Percentiles rank a stretch among this genome's conserved stretches.
Conservation (phyloP, 2,329 filamentous ascomycete species). For the Exophiala alcalophila region DNA sequence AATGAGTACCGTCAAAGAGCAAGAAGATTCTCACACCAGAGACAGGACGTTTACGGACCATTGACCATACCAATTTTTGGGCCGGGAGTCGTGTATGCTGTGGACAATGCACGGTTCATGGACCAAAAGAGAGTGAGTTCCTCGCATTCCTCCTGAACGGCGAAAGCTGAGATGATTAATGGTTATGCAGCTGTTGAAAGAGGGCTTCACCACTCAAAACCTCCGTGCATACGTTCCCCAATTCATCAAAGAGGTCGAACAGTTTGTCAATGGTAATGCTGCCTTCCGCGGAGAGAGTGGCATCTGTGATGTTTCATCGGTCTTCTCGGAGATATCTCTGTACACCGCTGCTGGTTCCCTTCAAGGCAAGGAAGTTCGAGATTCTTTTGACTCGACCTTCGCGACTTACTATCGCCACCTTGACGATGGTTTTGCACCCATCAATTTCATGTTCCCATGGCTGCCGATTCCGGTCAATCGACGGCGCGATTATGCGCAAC, state of each 20-base stretch:
- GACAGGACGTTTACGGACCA: constrained; percentile 72
- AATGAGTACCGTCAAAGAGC: background rate
- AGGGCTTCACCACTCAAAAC: constrained; percentile 60
- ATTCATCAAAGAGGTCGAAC: constrained; percentile 70
- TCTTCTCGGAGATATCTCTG: constrained; percentile 82
- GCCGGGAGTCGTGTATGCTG: constrained; percentile 84
- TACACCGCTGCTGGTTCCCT: constrained; percentile 84
- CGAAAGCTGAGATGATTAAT: constrained; percentile 28
- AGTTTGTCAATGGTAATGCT: constrained; percentile 67
- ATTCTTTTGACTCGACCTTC: constrained; percentile 74
- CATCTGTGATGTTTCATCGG: constrained; percentile 67
- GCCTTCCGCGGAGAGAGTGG: constrained; percentile 67
- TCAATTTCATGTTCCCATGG: constrained; percentile 91
- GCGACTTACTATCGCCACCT: constrained; percentile 83
- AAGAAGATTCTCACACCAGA: background rate
- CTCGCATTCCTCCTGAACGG: constrained; percentile 17
- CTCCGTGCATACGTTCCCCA: constrained; percentile 71
- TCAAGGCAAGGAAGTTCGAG: constrained; percentile 79
- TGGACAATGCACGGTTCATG: constrained; percentile 88
- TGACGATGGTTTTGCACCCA: constrained; percentile 82
- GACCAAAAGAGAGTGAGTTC: constrained; percentile 82
- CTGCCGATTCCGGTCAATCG: constrained; percentile 84
- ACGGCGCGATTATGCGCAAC: constrained; percentile 73
- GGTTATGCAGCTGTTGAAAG: constrained; percentile 57
- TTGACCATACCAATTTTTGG: constrained; percentile 72